phyloP scores from a whole-genome alignment of 2,329 filamentous ascomycete genomes.

The Davidsoniella neocaledoniae region DNA sequence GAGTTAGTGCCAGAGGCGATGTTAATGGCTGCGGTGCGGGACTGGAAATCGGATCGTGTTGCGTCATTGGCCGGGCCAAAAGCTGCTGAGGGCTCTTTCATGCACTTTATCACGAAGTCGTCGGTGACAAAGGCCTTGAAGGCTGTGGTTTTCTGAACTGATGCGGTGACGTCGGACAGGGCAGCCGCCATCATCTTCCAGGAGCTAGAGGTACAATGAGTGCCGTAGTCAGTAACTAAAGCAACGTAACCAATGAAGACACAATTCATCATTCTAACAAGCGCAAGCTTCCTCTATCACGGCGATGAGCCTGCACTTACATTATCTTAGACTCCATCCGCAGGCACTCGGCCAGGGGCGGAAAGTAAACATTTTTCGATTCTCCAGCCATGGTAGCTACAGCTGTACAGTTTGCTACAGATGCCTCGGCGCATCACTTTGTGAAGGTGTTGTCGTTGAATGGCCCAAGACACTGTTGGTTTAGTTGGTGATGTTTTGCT shows the following conservation, averaged over 20 bases:
- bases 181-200: slow-evolving; percentile 44
- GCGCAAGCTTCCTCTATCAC: no score
- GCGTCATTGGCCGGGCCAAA: slow-evolving; percentile 46
- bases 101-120: slow-evolving; percentile 46
- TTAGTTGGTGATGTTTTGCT: slow-evolving; percentile 2
- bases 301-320: slow-evolving; percentile 33
- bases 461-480: slow-evolving; percentile 4
- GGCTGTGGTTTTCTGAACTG: slow-evolving; percentile 34
- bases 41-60: slow-evolving; percentile 59
- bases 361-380: slow-evolving; percentile 55
- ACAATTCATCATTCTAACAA: neutral
- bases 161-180: slow-evolving; percentile 37
- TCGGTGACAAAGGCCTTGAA: slow-evolving; percentile 57
- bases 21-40: slow-evolving; percentile 75
- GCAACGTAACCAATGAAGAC: slow-evolving; percentile 1
- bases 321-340: slow-evolving; percentile 64
- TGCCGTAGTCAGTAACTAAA: slow-evolving; percentile 12
- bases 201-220: slow-evolving; percentile 29
- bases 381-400: slow-evolving; percentile 47
- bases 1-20: slow-evolving; percentile 50
- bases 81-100: slow-evolving; percentile 50
- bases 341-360: slow-evolving; percentile 71
- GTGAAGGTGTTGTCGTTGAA: neutral
- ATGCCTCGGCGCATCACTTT: slow-evolving; percentile 6
- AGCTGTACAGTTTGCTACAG: no score